Percentiles rank a stretch among this genome's conserved stretches.
phyloP scores from a whole-genome alignment of 768 basidiomycete genomes.

The Candolleomyces eurysporus region DNA sequence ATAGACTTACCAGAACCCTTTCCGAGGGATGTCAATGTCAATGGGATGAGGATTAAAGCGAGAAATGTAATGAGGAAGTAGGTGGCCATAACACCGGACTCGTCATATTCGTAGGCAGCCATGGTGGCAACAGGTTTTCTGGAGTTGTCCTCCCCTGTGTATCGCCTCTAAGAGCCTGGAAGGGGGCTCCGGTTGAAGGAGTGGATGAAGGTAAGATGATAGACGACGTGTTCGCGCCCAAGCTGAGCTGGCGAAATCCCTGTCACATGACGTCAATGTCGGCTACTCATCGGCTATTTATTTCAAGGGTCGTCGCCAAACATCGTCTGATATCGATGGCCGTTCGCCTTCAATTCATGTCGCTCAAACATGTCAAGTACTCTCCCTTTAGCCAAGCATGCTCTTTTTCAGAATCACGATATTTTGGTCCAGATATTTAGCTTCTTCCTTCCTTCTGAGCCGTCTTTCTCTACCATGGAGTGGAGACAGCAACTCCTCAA shows the following conservation, averaged over 20 bases:
- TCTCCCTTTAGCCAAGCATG: no score
- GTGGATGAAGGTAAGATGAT: background rate
- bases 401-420: background rate
- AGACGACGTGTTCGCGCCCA: background rate
- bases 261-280: background rate
- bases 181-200: background rate
- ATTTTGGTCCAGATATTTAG: background rate
- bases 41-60: slow-evolving; percentile 75
- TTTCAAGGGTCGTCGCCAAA: background rate
- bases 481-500: slow-evolving; percentile 8
- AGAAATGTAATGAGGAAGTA: slow-evolving; percentile 93
- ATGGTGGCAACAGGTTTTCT: slow-evolving; percentile 34
- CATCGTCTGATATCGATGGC: background rate
- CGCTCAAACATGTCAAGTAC: no score
- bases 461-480: background rate
- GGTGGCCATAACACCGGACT: slow-evolving; percentile 80
- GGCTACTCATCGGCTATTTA: background rate
- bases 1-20: slow-evolving; percentile 42
- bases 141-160: background rate
- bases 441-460: background rate
- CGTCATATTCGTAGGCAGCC: slow-evolving; percentile 86
- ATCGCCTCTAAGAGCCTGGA: background rate
- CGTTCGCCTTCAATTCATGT: background rate
- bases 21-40: slow-evolving; percentile 56
- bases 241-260: background rate